Evolutionary conservation across 2,329 filamentous ascomycete genomes (phyloP), one percentile per base, ranked within the genome.

Genomic region (Niveomyces coronatus): DNA sequence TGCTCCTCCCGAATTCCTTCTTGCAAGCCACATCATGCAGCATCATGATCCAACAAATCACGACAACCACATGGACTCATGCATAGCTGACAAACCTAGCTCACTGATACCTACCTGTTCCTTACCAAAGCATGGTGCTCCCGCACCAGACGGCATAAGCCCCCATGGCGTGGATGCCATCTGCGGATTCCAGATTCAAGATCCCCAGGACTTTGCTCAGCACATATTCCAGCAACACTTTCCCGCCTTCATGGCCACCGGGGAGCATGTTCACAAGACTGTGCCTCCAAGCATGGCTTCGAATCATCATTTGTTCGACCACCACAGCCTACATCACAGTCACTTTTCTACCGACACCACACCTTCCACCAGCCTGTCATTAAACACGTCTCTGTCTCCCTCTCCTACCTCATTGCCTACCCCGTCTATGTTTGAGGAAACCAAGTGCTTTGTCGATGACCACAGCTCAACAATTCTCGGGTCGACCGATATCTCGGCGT

Each of bases 171-270:
- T 47, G 3, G 39, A 44, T n/a, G 41, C 44, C 15, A 45, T 52
- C 17, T 57, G 54, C 35, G 53, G 51, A 20, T 55, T 53, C 35
- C 44, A 47, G 15, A 44, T 54, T 18, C 48, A 55, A 11, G 48
- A 52, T 17, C 43, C 50, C 8, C 44, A 45, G 18, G 44, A 46
- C 27, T 55, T 53, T 43, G 49, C 52, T 8, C 45, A 50, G 22
- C 54, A 57, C 32, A 48, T 56, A n/a, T 48, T 55, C 14, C 44
- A 53, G 29, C 47, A 54, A 29, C 54, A 57, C 35, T 44, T 42
- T 20, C 35, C 44, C 19, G 38, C 45, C 9, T 31, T 45, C 35
- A 34, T 46, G 29, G 43, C 49, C 17, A 44, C 44, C 17, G 31
- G 31, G 27, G 42, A 35, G 14, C 39, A 44, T 6, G 19, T 39